These are phyloP conservation scores for Seminavis robusta DNA, from an alignment of 108 stramenopile species.

Conservation along the genomic window DNA sequence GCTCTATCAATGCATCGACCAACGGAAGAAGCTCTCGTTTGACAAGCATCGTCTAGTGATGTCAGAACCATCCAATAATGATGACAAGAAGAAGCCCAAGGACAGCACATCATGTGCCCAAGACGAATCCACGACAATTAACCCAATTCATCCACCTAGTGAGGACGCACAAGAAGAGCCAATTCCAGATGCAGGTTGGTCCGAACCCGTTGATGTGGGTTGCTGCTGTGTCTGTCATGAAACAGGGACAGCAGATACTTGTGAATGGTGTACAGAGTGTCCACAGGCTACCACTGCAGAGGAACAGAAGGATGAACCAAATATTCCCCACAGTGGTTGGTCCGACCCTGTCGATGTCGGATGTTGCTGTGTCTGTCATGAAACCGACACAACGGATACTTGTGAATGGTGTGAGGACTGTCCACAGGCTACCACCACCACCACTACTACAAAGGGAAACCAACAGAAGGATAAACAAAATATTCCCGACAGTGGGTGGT, in stretches of 20 bases:
- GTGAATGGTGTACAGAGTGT: slow-evolving; percentile 57
- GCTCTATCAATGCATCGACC: slow-evolving; percentile 35
- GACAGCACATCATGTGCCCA: too few relatives aligned
- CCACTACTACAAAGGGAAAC: too few relatives aligned
- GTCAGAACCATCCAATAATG: background rate
- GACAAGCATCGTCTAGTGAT: background rate
- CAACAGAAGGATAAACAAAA: too few relatives aligned
- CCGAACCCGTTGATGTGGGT: slow-evolving; percentile 34
- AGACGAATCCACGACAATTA: background rate
- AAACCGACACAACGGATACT: slow-evolving; percentile 40
- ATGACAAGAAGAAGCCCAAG: background rate
- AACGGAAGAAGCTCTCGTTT: background rate
- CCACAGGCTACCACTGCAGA: background rate
- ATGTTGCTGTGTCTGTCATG: slow-evolving; percentile 84
- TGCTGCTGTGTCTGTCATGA: slow-evolving; percentile 86
- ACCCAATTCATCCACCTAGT: background rate
- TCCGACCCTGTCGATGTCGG: slow-evolving; percentile 34
- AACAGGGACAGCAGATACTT: slow-evolving; percentile 23
- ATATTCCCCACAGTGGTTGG: slow-evolving; percentile 28
- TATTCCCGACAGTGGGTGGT: slow-evolving; percentile 13
- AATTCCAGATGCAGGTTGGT: slow-evolving; percentile 12
- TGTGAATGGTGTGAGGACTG: slow-evolving; percentile 62
- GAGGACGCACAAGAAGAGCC: background rate
- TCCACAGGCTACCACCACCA: too few relatives aligned
- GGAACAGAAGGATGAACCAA: slow-evolving; percentile 1